Evolutionary conservation across 371 early-diverging fungal genomes (phyloP), one percentile per base, ranked within the genome.

Genomic region (Rhizopus sp.): DNA sequence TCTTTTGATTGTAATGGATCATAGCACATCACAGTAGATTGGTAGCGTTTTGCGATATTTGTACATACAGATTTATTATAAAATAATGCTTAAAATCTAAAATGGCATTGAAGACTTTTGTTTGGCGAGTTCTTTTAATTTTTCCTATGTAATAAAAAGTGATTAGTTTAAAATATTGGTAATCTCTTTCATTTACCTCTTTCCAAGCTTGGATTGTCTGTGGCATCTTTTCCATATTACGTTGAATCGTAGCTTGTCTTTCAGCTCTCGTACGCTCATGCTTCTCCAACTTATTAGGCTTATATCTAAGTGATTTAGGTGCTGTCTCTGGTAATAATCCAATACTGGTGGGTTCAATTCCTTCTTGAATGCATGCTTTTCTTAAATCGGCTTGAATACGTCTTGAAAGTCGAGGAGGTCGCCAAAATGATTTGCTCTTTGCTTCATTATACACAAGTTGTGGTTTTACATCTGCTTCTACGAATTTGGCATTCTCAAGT

Each of bases 211-310:
- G 63, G 54, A 80, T 77, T 13, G 72, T 80, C 51, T 77, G 63
- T 10, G 75, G 73, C 80, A 80, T 80, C 64, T 77, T 76, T 50
- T 74, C 72, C 49, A 80, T 45, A 35, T 76, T 77, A 40, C 68
- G 67, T 41, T 64, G 63, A 51, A 80, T 80, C 5, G 45, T 75
- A 13, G 71, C 72, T 54, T 80, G 64, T 56, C 82, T 78, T 59
- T 76, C 78, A 6, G 72, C 74, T 41, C 84, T 83, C 70, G 69
- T 69, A 44, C 87, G 74, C 68, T 86, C 85, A 61, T 82, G 83
- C 64, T 85, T 84, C 57, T 85, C 85, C 7, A 83, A 77, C 69
- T 86, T 87, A 53, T 84, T 82, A 15, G 85, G 83, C 60, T 82
- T 77, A 56, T 67, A 72, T 37, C 73, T 77, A 30, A 84, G 58